Conservation (phyloP, 805 yeast genomes). For the Zygoascus bituminiphila region DNA sequence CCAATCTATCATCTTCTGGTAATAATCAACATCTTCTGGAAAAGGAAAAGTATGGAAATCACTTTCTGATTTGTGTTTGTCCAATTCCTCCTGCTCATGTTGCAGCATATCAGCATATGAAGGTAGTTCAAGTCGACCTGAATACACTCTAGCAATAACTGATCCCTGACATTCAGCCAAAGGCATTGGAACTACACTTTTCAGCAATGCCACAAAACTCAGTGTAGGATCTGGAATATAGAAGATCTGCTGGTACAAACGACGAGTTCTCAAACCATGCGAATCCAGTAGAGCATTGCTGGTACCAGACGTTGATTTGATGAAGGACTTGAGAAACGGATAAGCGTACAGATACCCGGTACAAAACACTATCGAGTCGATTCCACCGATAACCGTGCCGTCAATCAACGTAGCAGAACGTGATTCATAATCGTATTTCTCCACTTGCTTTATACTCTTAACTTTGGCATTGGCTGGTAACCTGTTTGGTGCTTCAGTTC, state of each 20-base stretch:
- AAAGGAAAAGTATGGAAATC: slow-evolving; percentile 43
- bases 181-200: slow-evolving; percentile 27
- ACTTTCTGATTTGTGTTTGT: slow-evolving; percentile 21
- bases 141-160: slow-evolving; percentile 53
- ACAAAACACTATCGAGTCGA: slow-evolving; percentile 8
- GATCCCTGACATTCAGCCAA: slow-evolving; percentile 52
- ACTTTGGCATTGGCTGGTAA: background rate
- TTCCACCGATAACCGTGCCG: slow-evolving; percentile 1
- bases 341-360: slow-evolving; percentile 10
- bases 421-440: background rate
- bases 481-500: background rate
- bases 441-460: background rate
- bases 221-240: slow-evolving; percentile 54
- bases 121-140: slow-evolving; percentile 48
- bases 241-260: slow-evolving; percentile 24
- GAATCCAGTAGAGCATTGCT: background rate
- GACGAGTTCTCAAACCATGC: slow-evolving; percentile 2
- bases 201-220: slow-evolving; percentile 46
- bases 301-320: background rate
- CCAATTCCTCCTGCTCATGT: slow-evolving; percentile 34
- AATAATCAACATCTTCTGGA: slow-evolving; percentile 55
- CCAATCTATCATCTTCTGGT: slow-evolving; percentile 35
- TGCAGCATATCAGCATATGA: slow-evolving; percentile 36
- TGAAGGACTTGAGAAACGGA: slow-evolving; percentile 6
- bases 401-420: slow-evolving; percentile 2